Conservation (phyloP, 75 land plant genomes). For the Pinus albicaulis region DNA sequence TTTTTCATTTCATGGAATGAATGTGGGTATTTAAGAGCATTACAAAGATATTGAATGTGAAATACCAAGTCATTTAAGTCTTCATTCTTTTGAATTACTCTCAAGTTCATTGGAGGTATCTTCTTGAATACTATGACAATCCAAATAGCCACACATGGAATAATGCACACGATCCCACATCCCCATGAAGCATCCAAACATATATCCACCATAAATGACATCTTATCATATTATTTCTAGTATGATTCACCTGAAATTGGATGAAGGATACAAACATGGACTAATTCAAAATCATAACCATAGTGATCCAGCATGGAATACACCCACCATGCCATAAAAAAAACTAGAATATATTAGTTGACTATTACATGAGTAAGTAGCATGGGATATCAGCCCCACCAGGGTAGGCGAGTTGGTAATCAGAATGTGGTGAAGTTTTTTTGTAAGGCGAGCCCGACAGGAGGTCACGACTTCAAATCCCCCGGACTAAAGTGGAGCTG, state of each 20-base stretch:
- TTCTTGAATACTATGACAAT: background rate
- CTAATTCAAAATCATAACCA: slow-evolving; percentile 26
- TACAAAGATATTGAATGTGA: background rate
- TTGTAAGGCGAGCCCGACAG: no score
- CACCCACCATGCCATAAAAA: slow-evolving; percentile 35
- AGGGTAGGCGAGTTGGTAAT: no score
- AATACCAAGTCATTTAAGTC: background rate
- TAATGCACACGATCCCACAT: background rate
- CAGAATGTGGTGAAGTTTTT: no score
- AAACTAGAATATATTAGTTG: slow-evolving; percentile 40
- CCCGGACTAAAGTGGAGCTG: no score
- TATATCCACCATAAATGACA: background rate
- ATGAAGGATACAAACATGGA: slow-evolving; percentile 24
- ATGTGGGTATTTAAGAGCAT: background rate
- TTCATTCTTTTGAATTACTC: background rate
- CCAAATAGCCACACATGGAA: background rate
- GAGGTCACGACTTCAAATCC: no score
- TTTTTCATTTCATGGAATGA: background rate
- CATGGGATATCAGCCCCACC: slow-evolving; percentile 45
- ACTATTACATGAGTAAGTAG: slow-evolving; percentile 57
- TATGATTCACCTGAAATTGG: slow-evolving; percentile 14
- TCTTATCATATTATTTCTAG: background rate
- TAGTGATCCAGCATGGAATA: slow-evolving; percentile 26
- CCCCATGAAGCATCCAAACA: background rate
- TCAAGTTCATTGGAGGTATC: background rate